Conservation (phyloP, 169 alveolate genomes). For the Pseudocohnilembus persalinus region DNA sequence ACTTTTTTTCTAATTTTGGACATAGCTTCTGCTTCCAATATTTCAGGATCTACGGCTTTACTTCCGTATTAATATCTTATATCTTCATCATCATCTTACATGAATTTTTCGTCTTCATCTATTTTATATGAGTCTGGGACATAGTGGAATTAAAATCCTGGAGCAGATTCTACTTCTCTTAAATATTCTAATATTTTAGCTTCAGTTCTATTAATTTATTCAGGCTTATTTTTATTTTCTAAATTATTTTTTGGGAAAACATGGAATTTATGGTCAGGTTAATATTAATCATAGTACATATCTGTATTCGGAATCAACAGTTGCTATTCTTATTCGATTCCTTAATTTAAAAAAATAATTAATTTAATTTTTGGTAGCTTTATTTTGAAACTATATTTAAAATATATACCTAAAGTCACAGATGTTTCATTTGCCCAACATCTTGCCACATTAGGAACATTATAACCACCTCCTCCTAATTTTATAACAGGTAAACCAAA, state of each 20-base stretch:
- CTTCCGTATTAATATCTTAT: no score
- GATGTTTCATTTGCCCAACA: conserved; percentile 99
- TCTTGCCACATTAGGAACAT: conserved; percentile 98
- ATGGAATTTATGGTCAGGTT: background rate
- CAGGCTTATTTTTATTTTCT: background rate
- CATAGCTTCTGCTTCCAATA: background rate
- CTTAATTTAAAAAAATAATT: no score
- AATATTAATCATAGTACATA: background rate
- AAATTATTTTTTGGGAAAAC: background rate
- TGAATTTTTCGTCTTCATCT: no score
- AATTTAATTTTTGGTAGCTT: no score
- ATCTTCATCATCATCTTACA: background rate
- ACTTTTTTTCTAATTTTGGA: no score
- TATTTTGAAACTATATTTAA: no score
- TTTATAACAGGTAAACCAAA: conserved; percentile 93
- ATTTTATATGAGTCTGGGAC: background rate
- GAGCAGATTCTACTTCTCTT: background rate
- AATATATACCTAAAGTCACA: conserved; percentile 33
- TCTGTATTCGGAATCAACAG: background rate
- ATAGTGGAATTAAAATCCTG: background rate
- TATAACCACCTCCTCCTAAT: conserved; percentile 99
- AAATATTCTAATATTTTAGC: background rate
- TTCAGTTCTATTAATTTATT: no score
- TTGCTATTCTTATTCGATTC: no score
- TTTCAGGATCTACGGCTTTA: background rate